phyloP scores from a whole-genome alignment of 805 yeast genomes.

The Blastobotrys attinorum region DNA sequence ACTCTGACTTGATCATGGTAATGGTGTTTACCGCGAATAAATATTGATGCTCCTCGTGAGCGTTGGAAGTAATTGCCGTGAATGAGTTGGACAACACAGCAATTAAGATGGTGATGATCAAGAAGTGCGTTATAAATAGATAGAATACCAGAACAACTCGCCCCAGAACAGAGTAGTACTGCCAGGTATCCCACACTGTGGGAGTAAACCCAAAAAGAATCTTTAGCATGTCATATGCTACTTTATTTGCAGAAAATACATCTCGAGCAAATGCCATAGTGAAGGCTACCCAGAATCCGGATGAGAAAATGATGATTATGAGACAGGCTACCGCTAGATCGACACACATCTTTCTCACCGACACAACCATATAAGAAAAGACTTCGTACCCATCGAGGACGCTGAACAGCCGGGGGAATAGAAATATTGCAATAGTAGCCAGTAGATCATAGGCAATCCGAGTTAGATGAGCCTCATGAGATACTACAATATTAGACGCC shows the following conservation, averaged over 20 bases:
- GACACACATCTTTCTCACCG: conserved; percentile 44
- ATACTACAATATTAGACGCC: conserved; percentile 1
- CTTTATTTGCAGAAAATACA: conserved; percentile 34
- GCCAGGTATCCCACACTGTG: conserved; percentile 52
- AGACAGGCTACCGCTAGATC: conserved; percentile 43
- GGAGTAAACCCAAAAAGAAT: conserved; percentile 53
- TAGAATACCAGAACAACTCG: conserved; percentile 41
- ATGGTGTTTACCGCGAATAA: conserved; percentile 32
- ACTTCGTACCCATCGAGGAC: conserved; percentile 44
- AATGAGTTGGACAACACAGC: conserved; percentile 40
- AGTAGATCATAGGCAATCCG: conserved; percentile 24
- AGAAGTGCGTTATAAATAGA: conserved; percentile 46
- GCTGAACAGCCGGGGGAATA: conserved; percentile 43
- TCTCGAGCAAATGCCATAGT: conserved; percentile 40
- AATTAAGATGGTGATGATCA: conserved; percentile 46
- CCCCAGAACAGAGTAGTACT: conserved; percentile 40
- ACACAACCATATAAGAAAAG: conserved; percentile 43
- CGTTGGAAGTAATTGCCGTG: conserved; percentile 27
- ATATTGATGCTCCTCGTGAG: conserved; percentile 33
- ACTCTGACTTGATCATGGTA: conserved; percentile 31
- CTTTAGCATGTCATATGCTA: conserved; percentile 45
- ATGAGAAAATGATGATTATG: conserved; percentile 41
- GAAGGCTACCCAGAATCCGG: conserved; percentile 50
- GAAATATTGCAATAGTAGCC: conserved; percentile 38
- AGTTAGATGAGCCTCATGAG: background rate